Percentiles rank a stretch among this genome's conserved stretches.
Evolutionary conservation across 495 filamentous ascomycete species (phyloP).

Genomic region (Coniosporium apollinis): DNA sequence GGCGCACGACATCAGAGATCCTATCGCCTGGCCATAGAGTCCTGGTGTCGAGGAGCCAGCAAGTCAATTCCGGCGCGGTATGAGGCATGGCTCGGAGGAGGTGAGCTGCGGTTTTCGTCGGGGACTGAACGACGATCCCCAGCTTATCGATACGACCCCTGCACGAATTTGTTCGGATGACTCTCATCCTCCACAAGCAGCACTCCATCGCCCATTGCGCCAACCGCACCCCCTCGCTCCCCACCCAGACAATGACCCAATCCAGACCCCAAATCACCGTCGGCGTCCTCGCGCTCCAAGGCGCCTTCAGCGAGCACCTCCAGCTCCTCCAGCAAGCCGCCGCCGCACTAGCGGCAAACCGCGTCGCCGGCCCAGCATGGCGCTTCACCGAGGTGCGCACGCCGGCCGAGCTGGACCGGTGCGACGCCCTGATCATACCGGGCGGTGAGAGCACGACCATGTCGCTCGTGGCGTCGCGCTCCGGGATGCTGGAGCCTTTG

Average conservation of each 20-base stretch:
- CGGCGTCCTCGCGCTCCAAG: slow-evolving; percentile 83
- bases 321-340: slow-evolving; percentile 56
- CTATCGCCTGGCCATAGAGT: slow-evolving; percentile 21
- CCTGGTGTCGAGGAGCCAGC: slow-evolving; percentile 26
- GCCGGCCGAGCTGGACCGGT: slow-evolving; percentile 45
- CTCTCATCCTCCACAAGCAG: too few species aligned
- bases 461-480: slow-evolving; percentile 68
- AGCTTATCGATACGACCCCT: too few species aligned
- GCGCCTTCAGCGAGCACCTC: slow-evolving; percentile 82
- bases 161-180: too few species aligned
- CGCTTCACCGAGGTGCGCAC: slow-evolving; percentile 69
- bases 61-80: slow-evolving; percentile 11
- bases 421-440: slow-evolving; percentile 76
- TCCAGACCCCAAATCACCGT: slow-evolving; percentile 33
- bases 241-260: too few species aligned
- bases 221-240: too few species aligned
- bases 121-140: too few species aligned
- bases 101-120: too few species aligned
- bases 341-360: slow-evolving; percentile 18
- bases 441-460: slow-evolving; percentile 94
- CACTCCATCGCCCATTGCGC: too few species aligned
- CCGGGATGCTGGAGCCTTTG: slow-evolving; percentile 66
- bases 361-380: slow-evolving; percentile 25
- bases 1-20: slow-evolving; percentile 14
- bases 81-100: too few species aligned